Base-by-base conservation (phyloP, 2,329 filamentous ascomycete species). In the Monosporascus sp. region DNA sequence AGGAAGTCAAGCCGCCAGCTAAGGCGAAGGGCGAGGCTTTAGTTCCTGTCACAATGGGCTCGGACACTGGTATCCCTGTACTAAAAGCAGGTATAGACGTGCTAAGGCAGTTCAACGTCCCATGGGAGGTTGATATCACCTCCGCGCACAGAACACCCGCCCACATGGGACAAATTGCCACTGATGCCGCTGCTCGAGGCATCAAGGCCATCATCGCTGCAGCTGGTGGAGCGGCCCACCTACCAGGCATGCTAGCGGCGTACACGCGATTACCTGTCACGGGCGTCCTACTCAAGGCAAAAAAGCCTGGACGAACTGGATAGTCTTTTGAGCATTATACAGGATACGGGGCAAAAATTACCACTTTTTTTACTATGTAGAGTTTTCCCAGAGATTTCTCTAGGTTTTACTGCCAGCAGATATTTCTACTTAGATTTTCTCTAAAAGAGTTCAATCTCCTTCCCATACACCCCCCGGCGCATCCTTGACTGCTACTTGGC, bases 1-100 rank as follows among this genome's bases (percentile, higher is more conserved):
- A 24, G 7, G 24, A 24, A 24, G 24, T 24, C 24, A 24, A 24
- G 3, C 24, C 24, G 3, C 3, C 24, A 24, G 24, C 24, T 6
- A 24, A 24, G 24, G 85, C 87, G 0, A 24, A 24, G 24, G 24
- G 24, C 24, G 24, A 24, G 24, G 24, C 24, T 5, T 70, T 90
- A 1, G 86, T 94, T 2, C 82, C 88, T 11, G 82, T 94, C 3
- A 91, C 90, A 26, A 93, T 93, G 89, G 90, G 90, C 37, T 93
- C 89, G 1, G 87, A 91, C 72, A 90, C 86, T 8, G 88, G 92
- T 64, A 79, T 91, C 24, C 81, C 80, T 2, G 82, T 88, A 17
- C 81, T 91, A 40, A 79, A 78, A 56, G 80, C 81, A 0, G 87
- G 82, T 1, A 74, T 91, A 20, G 79, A 87, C 53, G 78, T 90